Conservation (phyloP, 805 yeast species). For the Lipomyces spencermartinsiae region DNA sequence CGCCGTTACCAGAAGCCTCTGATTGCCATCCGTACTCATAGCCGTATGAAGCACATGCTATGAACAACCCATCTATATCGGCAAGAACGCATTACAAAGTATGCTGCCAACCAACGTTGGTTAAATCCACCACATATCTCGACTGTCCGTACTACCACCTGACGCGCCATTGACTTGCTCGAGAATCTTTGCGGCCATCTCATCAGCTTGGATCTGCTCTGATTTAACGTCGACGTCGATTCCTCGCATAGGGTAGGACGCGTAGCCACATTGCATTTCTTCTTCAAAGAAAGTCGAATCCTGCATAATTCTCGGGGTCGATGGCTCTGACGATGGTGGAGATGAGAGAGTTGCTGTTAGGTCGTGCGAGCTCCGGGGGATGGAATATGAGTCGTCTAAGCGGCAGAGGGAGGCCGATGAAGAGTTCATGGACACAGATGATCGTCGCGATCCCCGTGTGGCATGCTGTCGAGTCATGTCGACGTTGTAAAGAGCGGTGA, state of each 20-base stretch:
- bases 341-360: conserved; percentile 6
- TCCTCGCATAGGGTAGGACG: neutral
- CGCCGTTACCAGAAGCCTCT: neutral
- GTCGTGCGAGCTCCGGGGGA: neutral
- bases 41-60: neutral
- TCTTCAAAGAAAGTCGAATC: conserved; percentile 32
- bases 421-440: conserved; percentile 1
- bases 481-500: neutral
- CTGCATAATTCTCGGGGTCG: conserved; percentile 23
- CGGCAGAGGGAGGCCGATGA: conserved; percentile 4
- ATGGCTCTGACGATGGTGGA: conserved; percentile 8
- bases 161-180: conserved; percentile 23
- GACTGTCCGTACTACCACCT: neutral
- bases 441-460: neutral
- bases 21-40: neutral
- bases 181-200: conserved; percentile 25
- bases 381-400: neutral
- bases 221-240: neutral
- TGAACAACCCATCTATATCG: neutral
- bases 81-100: neutral
- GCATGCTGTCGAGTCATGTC: neutral
- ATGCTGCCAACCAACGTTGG: neutral
- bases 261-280: neutral
- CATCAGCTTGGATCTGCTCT: conserved; percentile 26
- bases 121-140: neutral